Evolutionary conservation across 306 rosid species (phyloP).

Genomic region (Quillaja saponaria): DNA sequence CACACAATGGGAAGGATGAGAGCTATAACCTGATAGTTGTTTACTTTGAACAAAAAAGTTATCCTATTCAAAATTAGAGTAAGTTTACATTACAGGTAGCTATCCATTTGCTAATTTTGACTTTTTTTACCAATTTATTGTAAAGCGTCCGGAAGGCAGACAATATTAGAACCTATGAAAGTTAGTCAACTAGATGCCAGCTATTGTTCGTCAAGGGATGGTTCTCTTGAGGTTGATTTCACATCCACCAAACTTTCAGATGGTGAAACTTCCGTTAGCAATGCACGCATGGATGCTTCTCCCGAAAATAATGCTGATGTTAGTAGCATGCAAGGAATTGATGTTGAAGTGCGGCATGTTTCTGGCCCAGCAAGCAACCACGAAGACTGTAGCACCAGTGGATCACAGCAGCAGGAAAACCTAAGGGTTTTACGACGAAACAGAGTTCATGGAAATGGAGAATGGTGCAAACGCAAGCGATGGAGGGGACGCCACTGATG

Average conservation of each 20-base stretch:
- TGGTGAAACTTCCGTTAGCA: slow-evolving; percentile 75
- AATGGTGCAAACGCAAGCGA: slow-evolving; percentile 87
- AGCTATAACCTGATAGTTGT: no score
- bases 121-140: slow-evolving; percentile 27
- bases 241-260: slow-evolving; percentile 71
- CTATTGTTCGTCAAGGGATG: slow-evolving; percentile 58
- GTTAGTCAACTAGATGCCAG: slow-evolving; percentile 52
- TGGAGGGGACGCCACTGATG: slow-evolving; percentile 94
- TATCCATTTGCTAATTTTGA: slow-evolving; percentile 13
- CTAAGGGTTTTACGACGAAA: slow-evolving; percentile 53
- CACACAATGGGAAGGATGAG: no score
- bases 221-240: slow-evolving; percentile 64
- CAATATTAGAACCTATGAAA: slow-evolving; percentile 50
- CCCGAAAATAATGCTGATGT: slow-evolving; percentile 79
- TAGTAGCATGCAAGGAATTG: slow-evolving; percentile 61
- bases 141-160: slow-evolving; percentile 53
- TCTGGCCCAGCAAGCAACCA: slow-evolving; percentile 57
- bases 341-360: slow-evolving; percentile 67
- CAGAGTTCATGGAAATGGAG: slow-evolving; percentile 62
- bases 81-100: no score
- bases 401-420: slow-evolving; percentile 62
- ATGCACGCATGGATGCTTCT: slow-evolving; percentile 57
- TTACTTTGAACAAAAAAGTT: no score
- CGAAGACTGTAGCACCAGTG: slow-evolving; percentile 97
- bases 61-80: no score